Conservation (phyloP, 1,284 basidiomycete genomes). For the Exsudoporus floridanus region DNA sequence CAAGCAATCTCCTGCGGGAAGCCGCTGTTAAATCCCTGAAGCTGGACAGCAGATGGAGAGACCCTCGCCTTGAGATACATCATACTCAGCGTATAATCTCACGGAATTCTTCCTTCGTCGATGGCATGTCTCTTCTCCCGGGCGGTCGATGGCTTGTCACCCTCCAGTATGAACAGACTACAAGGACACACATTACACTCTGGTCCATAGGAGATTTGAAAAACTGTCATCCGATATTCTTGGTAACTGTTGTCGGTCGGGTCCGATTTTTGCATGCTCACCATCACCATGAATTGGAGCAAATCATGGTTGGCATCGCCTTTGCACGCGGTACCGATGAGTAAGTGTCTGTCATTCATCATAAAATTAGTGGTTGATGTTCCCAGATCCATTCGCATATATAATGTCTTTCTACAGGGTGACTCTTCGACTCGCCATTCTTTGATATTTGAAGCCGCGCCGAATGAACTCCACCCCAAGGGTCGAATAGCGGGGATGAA, state of each 20-base stretch:
- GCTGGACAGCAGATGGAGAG: slow-evolving; percentile 53
- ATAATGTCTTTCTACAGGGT: slow-evolving; percentile 14
- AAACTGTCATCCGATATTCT: slow-evolving; percentile 9
- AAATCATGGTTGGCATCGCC: slow-evolving; percentile 19
- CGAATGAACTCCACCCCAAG: slow-evolving; percentile 15
- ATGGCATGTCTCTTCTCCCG: slow-evolving; percentile 26
- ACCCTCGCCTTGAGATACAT: slow-evolving; percentile 36
- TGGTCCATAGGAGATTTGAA: slow-evolving; percentile 19
- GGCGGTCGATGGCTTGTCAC: slow-evolving; percentile 27
- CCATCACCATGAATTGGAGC: slow-evolving; percentile 9
- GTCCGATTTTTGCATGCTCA: slow-evolving; percentile 23
- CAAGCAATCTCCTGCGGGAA: slow-evolving; percentile 37
- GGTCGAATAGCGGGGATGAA: slow-evolving; percentile 22
- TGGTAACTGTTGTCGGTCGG: slow-evolving; percentile 13
- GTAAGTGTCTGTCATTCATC: slow-evolving; percentile 9
- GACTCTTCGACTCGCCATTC: not conserved
- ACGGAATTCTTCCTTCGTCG: slow-evolving; percentile 21
- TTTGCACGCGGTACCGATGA: slow-evolving; percentile 11
- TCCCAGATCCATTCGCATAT: slow-evolving; percentile 23
- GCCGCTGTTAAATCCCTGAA: slow-evolving; percentile 44
- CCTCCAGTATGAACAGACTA: slow-evolving; percentile 18
- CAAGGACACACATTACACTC: slow-evolving; percentile 20
- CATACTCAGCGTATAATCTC: slow-evolving; percentile 37
- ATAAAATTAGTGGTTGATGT: not conserved
- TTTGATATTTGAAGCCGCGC: slow-evolving; percentile 22